A percentile compares a stretch with the other conserved stretches of the same genome.
phyloP scores from a whole-genome alignment of 768 basidiomycete genomes.

The Leucocoprinus leucothites region DNA sequence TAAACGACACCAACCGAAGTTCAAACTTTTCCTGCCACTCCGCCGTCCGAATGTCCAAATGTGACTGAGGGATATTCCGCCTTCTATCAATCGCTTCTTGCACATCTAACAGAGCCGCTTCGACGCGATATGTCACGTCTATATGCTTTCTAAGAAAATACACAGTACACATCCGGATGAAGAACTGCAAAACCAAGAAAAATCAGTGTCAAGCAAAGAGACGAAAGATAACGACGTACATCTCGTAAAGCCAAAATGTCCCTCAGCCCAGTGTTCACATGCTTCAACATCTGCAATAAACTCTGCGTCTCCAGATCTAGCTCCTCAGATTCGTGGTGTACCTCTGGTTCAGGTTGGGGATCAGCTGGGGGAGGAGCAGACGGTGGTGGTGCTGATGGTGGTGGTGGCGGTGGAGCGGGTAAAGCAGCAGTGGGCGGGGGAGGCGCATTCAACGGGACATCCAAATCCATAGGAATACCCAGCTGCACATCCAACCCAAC shows the following conservation, averaged over 20 bases:
- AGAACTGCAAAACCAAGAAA: constrained; percentile 3
- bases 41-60: constrained; percentile 29
- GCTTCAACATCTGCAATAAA: constrained; percentile 3
- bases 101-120: constrained; percentile 19
- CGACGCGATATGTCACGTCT: constrained; percentile 26
- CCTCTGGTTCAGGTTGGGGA: neutral
- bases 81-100: constrained; percentile 6
- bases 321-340: neutral
- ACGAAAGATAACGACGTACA: constrained; percentile 1
- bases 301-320: constrained; percentile 7
- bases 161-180: neutral
- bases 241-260: constrained; percentile 7
- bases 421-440: neutral
- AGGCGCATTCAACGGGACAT: neutral
- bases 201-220: neutral
- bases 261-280: neutral
- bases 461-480: neutral
- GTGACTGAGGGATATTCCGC: constrained; percentile 13
- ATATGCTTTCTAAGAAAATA: constrained; percentile 20
- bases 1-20: constrained; percentile 29
- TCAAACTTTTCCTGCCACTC: constrained; percentile 32
- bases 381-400: neutral
- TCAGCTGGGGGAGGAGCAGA: neutral
- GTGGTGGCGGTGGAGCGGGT: neutral
- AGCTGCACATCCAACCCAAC: neutral